Percentiles rank a stretch among this genome's conserved stretches.
phyloP scores from a whole-genome alignment of 441 rosid species.

The Jatropha multifida region DNA sequence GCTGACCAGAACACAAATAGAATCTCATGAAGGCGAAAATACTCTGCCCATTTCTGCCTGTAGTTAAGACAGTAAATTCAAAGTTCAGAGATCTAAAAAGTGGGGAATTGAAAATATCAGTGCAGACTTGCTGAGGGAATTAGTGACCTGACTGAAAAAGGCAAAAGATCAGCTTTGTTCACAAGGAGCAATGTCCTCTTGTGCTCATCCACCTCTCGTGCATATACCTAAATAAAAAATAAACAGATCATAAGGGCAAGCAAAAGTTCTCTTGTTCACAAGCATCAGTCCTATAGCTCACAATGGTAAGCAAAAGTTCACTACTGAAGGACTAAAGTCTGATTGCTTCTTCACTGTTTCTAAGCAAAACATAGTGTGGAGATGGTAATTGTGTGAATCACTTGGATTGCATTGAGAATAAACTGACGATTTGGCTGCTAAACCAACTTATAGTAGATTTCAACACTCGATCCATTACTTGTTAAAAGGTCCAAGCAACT shows the following conservation, averaged over 20 bases:
- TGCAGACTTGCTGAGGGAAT: background rate
- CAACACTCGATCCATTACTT: background rate
- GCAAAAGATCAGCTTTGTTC: slow-evolving; percentile 93
- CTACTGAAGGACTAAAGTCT: background rate
- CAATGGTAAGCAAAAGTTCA: background rate
- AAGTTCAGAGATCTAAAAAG: slow-evolving; percentile 12
- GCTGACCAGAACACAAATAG: slow-evolving; percentile 93
- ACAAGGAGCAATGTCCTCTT: slow-evolving; percentile 83
- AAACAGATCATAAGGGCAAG: background rate
- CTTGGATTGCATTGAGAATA: background rate
- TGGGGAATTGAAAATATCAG: background rate
- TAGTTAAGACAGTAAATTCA: slow-evolving; percentile 9
- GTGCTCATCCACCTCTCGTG: slow-evolving; percentile 68
- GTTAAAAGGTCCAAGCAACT: background rate
- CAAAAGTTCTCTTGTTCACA: background rate
- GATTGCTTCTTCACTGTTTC: background rate
- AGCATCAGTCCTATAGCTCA: no score
- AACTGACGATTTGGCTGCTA: background rate
- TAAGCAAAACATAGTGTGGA: background rate
- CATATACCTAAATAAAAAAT: slow-evolving; percentile 54
- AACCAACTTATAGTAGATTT: background rate
- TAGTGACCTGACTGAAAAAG: slow-evolving; percentile 62
- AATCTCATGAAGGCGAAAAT: slow-evolving; percentile 51
- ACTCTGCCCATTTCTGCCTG: slow-evolving; percentile 86
- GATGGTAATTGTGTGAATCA: background rate